Base-by-base conservation (phyloP, 768 basidiomycete genomes). In the Tylopilus intermedius region DNA sequence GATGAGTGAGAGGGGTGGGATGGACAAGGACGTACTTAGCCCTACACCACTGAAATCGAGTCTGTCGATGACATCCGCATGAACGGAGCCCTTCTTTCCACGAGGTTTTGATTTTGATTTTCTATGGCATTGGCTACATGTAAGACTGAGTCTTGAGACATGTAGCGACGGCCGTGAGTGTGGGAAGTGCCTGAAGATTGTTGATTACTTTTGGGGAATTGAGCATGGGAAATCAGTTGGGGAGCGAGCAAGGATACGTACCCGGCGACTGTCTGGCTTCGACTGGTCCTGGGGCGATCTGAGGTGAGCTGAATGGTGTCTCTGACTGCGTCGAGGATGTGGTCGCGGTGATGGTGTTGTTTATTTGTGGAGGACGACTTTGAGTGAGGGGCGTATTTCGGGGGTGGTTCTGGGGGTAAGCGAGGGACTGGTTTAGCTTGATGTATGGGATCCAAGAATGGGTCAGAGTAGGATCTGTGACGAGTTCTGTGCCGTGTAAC, bases 41-140 rank as follows among this genome's bases (percentile, higher is more conserved):
- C 89, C 90, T 39, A 90, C 86, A 62, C 90, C 86, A 15, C 87
- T 87, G 55, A 82, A 88, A 72, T 93, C 90, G 54, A 93, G 82
- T 59, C 87, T 81, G 76, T 93, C 90, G 71, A 93, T 93, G 61
- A 90, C 83, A 74, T 93, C 90, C 58, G 89, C 89, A 66, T 93
- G 88, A 54, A 80, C 76, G 22, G 87, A 90, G 52, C 83, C 82
- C 72, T 90, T 91, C 80, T 79, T 81, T 59, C 73, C 57, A 63
- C 77, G 75, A 54, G 75, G 63, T 64, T 80, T 83, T 62, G 57
- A 56, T 59, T 75, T 80, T 47, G 68, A 62, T 63, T 77, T 55
- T 79, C 78, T 42, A 74, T 67, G 51, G 64, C 63, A 39, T 69
- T 70, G 47, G 69, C 68, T 29, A 69, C 68, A 15, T 65, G 73